These are phyloP conservation scores for Colletotrichum sp. DNA, from an alignment of 2,329 filamentous ascomycete genomes.

Conservation along the genomic window DNA sequence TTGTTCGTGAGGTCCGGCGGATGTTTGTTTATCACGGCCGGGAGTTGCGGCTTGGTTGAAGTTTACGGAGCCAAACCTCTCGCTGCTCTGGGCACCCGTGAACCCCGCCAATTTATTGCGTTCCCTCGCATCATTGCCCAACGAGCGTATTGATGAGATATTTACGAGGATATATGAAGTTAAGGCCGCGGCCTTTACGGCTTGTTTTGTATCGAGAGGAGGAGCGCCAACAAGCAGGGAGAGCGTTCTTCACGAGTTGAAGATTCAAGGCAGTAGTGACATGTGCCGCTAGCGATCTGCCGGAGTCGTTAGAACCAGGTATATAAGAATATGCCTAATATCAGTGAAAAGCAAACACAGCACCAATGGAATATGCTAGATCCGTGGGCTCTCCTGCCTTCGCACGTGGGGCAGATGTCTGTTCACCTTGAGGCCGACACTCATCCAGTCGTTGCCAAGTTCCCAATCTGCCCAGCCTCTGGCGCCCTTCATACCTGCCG, in stretches of 20 bases:
- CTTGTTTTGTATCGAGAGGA: neutral
- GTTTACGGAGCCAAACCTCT: neutral
- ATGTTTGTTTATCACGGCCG: neutral
- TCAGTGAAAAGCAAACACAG: neutral
- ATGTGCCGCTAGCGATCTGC: neutral
- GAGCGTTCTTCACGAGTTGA: neutral
- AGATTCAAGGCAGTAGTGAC: neutral
- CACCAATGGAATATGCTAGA: too few relatives aligned
- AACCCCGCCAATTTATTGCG: neutral
- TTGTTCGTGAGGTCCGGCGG: neutral
- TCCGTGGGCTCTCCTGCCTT: too few relatives aligned
- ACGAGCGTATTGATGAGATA: neutral
- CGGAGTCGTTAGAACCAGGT: neutral
- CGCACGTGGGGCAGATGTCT: rapidly evolving
- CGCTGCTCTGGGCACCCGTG: neutral
- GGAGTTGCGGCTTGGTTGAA: neutral
- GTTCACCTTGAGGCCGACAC: neutral
- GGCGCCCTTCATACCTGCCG: neutral
- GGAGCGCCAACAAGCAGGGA: neutral
- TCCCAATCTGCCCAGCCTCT: neutral
- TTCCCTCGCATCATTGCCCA: neutral
- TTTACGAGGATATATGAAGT: neutral
- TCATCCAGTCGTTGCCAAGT: neutral
- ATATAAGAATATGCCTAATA: neutral
- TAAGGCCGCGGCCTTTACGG: neutral